Evolutionary conservation across 228 moss, liverwort and hornwort genomes (phyloP).

Genomic region (Sphagnum fallax): DNA sequence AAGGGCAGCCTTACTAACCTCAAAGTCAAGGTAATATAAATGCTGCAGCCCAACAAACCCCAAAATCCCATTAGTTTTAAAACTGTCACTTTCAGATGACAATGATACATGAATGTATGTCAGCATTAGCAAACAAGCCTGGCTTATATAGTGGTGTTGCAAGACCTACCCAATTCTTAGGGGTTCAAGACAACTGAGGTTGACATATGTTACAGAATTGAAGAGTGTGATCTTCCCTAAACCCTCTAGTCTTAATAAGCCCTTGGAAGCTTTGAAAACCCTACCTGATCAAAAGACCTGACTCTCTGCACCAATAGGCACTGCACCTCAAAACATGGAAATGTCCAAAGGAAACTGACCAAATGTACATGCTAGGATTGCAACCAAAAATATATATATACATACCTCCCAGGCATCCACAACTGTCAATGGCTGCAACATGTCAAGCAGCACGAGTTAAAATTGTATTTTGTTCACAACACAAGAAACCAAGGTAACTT

Average conservation of each 20-base stretch:
- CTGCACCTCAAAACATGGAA: neutral
- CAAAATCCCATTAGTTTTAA: neutral
- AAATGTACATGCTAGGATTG: neutral
- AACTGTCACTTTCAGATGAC: too few species aligned
- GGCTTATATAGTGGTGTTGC: too few species aligned
- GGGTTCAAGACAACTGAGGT: too few species aligned
- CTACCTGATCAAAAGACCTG: too few species aligned
- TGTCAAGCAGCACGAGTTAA: neutral
- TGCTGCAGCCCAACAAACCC: constrained; percentile 33
- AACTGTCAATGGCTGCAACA: constrained; percentile 66
- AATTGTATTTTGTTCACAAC: too few species aligned
- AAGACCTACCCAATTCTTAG: too few species aligned
- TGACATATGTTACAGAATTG: neutral
- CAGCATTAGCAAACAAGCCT: too few species aligned
- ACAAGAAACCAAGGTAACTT: too few species aligned
- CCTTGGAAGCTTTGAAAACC: too few species aligned
- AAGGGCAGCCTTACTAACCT: constrained; percentile 15
- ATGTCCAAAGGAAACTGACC: neutral
- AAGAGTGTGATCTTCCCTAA: neutral
- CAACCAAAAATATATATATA: neutral
- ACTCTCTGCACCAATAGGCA: too few species aligned
- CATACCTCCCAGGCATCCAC: constrained; percentile 87
- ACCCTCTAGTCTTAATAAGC: neutral
- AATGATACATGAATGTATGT: too few species aligned
- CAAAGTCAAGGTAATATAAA: constrained; percentile 84